Evolutionary conservation across 169 alveolate genomes (phyloP).

Genomic region (Plasmodium inui): DNA sequence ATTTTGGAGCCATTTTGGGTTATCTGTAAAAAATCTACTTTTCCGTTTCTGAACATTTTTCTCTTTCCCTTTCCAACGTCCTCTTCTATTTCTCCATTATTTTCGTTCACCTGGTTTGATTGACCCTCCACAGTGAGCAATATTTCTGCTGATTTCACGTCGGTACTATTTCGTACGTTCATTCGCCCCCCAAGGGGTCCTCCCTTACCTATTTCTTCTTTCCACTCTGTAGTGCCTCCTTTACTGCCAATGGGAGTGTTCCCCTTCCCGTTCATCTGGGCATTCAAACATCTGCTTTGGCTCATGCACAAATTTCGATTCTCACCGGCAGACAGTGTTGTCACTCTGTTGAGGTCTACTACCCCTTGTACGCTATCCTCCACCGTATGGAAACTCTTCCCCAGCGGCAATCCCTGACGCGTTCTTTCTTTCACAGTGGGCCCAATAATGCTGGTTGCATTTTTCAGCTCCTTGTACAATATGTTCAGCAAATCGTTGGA

Average conservation of each 20-base stretch:
- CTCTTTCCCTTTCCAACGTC: constrained; percentile 6
- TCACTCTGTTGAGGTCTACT: not conserved
- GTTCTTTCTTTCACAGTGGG: not conserved
- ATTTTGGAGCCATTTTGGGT: constrained; percentile 31
- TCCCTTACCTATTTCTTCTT: not conserved
- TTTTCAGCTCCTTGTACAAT: constrained; percentile 15
- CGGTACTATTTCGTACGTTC: not conserved
- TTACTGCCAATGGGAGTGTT: not conserved
- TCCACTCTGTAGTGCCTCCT: constrained; percentile 4
- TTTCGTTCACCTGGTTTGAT: not conserved
- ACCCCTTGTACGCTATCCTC: not conserved
- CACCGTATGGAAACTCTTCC: not conserved
- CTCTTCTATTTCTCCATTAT: not conserved
- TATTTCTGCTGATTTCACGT: not conserved
- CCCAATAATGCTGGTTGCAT: not conserved
- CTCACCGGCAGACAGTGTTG: not conserved
- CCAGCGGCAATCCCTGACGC: not conserved
- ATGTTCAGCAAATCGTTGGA: constrained; percentile 8
- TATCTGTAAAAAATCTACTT: constrained; percentile 6
- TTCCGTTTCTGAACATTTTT: constrained; percentile 20
- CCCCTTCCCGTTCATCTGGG: not conserved
- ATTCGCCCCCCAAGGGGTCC: not conserved
- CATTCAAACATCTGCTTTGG: not conserved
- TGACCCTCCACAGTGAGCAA: not conserved
- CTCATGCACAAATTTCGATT: not conserved